These are phyloP conservation scores for Citrullus colocynthis DNA, from an alignment of 306 rosid species.

Conservation along the genomic window DNA sequence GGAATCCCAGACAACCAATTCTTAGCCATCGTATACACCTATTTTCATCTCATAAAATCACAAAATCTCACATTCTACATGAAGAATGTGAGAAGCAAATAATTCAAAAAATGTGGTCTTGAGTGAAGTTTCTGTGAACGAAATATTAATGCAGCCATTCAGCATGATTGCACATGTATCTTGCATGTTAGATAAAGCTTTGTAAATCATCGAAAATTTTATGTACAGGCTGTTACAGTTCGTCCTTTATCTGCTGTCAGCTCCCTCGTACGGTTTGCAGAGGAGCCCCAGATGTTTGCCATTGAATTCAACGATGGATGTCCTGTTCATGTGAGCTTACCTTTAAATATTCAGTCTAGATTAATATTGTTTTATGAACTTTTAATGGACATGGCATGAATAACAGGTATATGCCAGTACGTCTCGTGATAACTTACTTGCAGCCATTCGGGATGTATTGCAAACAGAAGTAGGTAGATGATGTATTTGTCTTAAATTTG, in stretches of 20 bases:
- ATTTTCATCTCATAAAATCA: neutral
- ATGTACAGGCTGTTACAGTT: conserved; percentile 96
- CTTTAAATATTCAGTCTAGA: conserved; percentile 10
- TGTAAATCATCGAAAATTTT: conserved; percentile 51
- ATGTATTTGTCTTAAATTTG: conserved; percentile 27
- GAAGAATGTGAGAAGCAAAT: neutral
- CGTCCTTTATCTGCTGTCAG: conserved; percentile 92
- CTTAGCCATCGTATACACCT: neutral
- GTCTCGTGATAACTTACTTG: conserved; percentile 91
- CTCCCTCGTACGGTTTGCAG: conserved; percentile 89
- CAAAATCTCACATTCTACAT: neutral
- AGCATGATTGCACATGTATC: neutral
- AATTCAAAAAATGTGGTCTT: neutral
- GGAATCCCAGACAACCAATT: neutral
- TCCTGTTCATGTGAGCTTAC: conserved; percentile 77
- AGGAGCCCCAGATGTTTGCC: conserved; percentile 99
- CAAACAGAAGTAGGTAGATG: conserved; percentile 95
- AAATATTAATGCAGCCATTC: neutral
- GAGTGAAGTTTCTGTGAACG: neutral
- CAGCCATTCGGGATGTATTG: conserved; percentile 83
- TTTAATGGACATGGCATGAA: conserved; percentile 30
- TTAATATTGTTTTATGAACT: conserved; percentile 12
- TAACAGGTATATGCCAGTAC: conserved; percentile 96
- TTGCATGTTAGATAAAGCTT: conserved; percentile 15
- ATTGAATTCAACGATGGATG: conserved; percentile 95